A percentile compares a stretch with the other conserved stretches of the same genome.
These are phyloP conservation scores for Cornus florida DNA, from an alignment of 148 eudicot species.

Conservation along the genomic window DNA sequence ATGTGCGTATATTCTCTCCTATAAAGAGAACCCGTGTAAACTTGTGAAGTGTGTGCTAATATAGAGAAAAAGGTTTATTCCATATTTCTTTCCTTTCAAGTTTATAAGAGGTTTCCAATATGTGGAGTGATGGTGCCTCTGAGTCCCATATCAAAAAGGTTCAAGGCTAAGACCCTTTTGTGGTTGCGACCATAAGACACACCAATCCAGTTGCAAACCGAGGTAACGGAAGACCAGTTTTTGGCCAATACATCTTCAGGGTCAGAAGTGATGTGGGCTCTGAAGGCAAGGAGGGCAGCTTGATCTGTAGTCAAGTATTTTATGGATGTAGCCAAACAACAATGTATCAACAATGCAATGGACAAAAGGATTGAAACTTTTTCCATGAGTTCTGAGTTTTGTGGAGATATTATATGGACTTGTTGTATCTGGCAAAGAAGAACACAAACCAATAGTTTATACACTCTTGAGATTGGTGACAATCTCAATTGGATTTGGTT, in stretches of 20 bases:
- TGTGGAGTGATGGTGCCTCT: not conserved
- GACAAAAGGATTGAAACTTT: not conserved
- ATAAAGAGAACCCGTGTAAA: too few species aligned
- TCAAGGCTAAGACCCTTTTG: not conserved
- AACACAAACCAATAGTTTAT: too few species aligned
- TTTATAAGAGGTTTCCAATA: not conserved
- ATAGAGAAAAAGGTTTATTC: too few species aligned
- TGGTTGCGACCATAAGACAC: not conserved
- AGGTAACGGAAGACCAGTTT: conserved; percentile 23
- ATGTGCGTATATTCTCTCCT: too few species aligned
- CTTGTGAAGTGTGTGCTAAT: too few species aligned
- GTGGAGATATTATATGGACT: too few species aligned
- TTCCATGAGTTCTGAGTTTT: not conserved
- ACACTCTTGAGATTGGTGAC: too few species aligned
- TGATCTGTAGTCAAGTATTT: not conserved
- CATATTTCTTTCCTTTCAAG: too few species aligned
- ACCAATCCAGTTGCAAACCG: too few species aligned
- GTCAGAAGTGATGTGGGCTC: conserved; percentile 14
- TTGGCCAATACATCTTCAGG: conserved; percentile 7
- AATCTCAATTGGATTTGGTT: too few species aligned
- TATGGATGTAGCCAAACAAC: not conserved
- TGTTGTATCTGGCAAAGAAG: too few species aligned
- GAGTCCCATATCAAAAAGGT: not conserved
- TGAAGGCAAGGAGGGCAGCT: conserved; percentile 14
- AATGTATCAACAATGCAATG: not conserved